A percentile compares a stretch with the other conserved stretches of the same genome.
These are phyloP conservation scores for Austroboletus festivus DNA, from an alignment of 768 basidiomycete genomes.

Conservation along the genomic window DNA sequence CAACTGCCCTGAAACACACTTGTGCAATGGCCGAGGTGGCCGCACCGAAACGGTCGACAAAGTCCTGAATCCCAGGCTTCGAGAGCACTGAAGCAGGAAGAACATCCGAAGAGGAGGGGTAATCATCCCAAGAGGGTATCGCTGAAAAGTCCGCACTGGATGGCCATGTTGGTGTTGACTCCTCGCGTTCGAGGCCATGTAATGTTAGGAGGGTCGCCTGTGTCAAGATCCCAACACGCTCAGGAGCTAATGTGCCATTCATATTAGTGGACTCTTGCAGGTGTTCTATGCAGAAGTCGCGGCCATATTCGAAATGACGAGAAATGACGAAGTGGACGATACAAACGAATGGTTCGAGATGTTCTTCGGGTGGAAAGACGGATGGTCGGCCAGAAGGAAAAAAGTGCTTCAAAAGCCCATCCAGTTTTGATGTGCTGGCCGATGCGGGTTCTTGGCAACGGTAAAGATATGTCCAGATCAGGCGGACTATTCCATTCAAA, in stretches of 20 bases:
- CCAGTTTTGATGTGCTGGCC: constrained; percentile 76
- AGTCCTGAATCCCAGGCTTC: constrained; percentile 68
- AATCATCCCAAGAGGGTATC: constrained; percentile 55
- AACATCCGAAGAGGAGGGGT: constrained; percentile 64
- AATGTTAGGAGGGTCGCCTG: constrained; percentile 77
- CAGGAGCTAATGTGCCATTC: constrained; percentile 55
- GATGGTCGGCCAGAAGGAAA: constrained; percentile 68
- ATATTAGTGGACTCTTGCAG: constrained; percentile 62
- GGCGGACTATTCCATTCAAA: constrained; percentile 77
- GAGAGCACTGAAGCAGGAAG: constrained; percentile 52
- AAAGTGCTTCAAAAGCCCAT: constrained; percentile 68
- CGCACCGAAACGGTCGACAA: constrained; percentile 62
- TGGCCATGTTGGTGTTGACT: constrained; percentile 73
- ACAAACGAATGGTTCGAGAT: constrained; percentile 71
- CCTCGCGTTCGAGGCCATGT: constrained; percentile 69
- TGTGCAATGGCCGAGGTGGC: constrained; percentile 56
- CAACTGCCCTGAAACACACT: constrained; percentile 61
- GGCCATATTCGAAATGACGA: constrained; percentile 81
- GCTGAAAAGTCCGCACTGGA: constrained; percentile 63
- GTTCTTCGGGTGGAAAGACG: constrained; percentile 68
- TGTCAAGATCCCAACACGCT: constrained; percentile 69
- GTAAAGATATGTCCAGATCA: constrained; percentile 95
- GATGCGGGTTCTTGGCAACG: constrained; percentile 85
- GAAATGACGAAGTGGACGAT: constrained; percentile 80
- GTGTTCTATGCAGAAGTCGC: constrained; percentile 76